Base-by-base conservation (phyloP, 805 yeast species). In the Metschnikowia kunwiensis region DNA sequence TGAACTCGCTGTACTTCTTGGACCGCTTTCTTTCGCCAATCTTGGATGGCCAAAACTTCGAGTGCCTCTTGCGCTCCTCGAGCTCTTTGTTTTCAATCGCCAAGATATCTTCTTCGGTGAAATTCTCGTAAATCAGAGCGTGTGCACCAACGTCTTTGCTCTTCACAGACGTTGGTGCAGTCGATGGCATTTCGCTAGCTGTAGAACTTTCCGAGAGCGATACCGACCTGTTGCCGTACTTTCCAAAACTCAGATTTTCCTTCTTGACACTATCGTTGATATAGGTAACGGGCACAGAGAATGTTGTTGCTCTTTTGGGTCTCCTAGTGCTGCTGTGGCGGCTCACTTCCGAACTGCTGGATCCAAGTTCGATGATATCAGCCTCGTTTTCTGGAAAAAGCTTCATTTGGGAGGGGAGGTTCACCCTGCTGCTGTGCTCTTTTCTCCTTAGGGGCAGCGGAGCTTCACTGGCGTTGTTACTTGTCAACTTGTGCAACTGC, bases 1-100 rank as follows among this genome's bases (percentile, higher is more conserved):
- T 60, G 50, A 86, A 93, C 55, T 88, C 95, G 0, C 72, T 57
- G 44, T 86, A 74, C 42, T 78, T 76, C 55, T 86, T 86, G 14
- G 74, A 78, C 36, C 96, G 73, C 51, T 93, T 75, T 37, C 69
- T 67, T 5, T 71, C 65, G 2, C 97, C 97, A 11, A 70, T 70
- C 19, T 64, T 69, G 15, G 40, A 43, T 0, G 82, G 82, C 72
- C 78, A 77, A 30, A 58, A 54, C 5, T 49, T 46, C 1, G 82
- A 74, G 1, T 47, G 47, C 1, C 46, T 46, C 31, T 57, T 58
- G 21, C 65, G 60, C 17, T 57, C 55, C 9, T 55, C 63, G 7
- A 78, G 61, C 24, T 61, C 60, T 3, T 64, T 72, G 34, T 72
- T 64, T 46, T 79, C 86, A 6, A 60, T 30, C 24, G 55, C 54